Conservation (phyloP, 2,329 filamentous ascomycete species). For the Acarospora socialis region DNA sequence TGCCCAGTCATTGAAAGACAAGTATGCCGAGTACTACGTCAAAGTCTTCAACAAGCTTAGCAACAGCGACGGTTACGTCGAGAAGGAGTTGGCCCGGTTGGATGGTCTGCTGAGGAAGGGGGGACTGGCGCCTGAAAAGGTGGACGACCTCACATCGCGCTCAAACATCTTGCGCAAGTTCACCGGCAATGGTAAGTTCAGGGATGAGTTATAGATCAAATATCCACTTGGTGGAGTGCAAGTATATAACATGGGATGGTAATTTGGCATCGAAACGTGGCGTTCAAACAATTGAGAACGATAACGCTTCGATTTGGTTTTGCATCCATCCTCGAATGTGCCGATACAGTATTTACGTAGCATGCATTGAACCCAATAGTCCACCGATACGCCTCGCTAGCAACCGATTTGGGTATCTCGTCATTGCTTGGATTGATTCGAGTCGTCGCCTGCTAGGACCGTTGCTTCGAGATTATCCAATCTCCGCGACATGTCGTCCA, state of each 20-base stretch:
- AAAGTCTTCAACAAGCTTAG: conserved; percentile 76
- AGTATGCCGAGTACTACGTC: conserved; percentile 88
- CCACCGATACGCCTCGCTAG: no score
- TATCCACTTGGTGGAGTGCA: no score
- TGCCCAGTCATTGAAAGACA: conserved; percentile 53
- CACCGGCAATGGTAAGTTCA: conserved; percentile 38
- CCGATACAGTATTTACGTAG: no score
- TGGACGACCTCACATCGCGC: conserved; percentile 74
- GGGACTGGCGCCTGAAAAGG: conserved; percentile 68
- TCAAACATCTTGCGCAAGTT: conserved; percentile 81
- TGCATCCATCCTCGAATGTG: no score
- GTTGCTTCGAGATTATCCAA: conserved; percentile 71
- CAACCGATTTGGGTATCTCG: no score
- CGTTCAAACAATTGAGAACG: no score
- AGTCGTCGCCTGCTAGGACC: conserved; percentile 41
- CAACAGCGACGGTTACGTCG: conserved; percentile 61
- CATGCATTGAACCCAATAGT: no score
- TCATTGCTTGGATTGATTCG: conserved; percentile 25
- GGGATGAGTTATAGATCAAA: conserved; percentile 54
- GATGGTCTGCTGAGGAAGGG: conserved; percentile 74
- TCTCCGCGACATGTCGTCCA: conserved; percentile 86
- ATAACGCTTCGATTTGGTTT: no score
- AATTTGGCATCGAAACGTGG: no score
- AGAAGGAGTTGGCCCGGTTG: conserved; percentile 74
- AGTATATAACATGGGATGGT: no score